Evolutionary conservation across 2,329 filamentous ascomycete species (phyloP).

Genomic region (Ceratocystis diversiconidia): DNA sequence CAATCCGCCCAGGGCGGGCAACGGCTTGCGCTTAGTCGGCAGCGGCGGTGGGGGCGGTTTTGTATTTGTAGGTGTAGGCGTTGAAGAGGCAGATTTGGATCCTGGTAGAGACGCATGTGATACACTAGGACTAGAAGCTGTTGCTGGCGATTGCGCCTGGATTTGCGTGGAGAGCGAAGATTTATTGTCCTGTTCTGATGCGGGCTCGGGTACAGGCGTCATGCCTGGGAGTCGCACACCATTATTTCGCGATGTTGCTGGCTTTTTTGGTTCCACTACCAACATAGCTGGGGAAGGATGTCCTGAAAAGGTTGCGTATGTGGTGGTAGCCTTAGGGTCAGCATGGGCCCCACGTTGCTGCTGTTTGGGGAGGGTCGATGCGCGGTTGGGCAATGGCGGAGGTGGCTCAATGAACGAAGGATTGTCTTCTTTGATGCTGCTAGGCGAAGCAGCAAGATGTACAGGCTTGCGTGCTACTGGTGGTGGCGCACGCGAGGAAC

Average conservation of each 20-base stretch:
- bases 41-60: slow-evolving; percentile 14
- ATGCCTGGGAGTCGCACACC: slow-evolving; percentile 11
- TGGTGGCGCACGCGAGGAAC: slow-evolving; percentile 33
- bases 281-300: background rate
- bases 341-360: background rate
- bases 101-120: too few relatives aligned
- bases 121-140: too few relatives aligned
- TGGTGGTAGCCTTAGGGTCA: background rate
- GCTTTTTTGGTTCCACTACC: background rate
- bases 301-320: too few relatives aligned
- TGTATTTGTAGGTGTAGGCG: background rate
- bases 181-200: background rate
- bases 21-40: slow-evolving; percentile 21
- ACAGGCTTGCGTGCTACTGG: slow-evolving; percentile 50
- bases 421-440: slow-evolving; percentile 11
- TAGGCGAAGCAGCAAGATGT: slow-evolving; percentile 30
- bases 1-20: background rate
- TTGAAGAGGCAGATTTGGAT: background rate
- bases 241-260: background rate
- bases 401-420: background rate
- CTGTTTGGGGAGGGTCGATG: background rate
- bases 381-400: background rate
- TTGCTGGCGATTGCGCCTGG: background rate
- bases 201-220: background rate
- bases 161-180: background rate